A percentile compares a stretch with the other conserved stretches of the same genome.
These are phyloP conservation scores for Grosmannia serpens DNA, from an alignment of 2,329 filamentous ascomycete genomes.

Conservation along the genomic window DNA sequence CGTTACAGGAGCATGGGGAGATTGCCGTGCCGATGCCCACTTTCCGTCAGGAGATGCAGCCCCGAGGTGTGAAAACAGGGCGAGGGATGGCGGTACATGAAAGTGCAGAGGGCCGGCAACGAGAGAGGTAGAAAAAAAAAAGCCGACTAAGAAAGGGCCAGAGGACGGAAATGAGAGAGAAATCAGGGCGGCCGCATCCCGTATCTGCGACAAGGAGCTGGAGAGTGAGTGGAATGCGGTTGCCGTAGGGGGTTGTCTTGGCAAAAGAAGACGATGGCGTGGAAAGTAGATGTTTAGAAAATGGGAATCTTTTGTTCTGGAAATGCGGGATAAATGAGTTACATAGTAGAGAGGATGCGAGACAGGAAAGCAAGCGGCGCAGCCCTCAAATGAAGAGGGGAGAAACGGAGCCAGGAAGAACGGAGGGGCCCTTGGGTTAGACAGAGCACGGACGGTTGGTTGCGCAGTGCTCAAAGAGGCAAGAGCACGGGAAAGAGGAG, in stretches of 20 bases:
- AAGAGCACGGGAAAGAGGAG: background rate
- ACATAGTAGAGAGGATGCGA: background rate
- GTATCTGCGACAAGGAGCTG: background rate
- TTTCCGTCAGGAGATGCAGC: background rate
- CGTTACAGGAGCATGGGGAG: conserved; percentile 1
- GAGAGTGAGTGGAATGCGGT: background rate
- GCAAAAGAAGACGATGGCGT: background rate
- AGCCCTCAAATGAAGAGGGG: background rate
- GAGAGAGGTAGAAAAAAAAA: background rate
- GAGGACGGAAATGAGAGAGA: background rate
- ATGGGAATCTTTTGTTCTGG: background rate
- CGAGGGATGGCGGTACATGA: background rate
- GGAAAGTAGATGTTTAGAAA: background rate
- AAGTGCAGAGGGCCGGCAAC: background rate
- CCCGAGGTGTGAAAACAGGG: background rate
- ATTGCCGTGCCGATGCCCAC: too few species aligned
- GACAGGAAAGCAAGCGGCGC: background rate
- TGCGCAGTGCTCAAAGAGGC: background rate
- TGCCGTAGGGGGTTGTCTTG: background rate
- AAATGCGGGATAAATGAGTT: conserved; percentile 1
- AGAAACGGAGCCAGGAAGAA: background rate
- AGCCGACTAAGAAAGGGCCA: background rate
- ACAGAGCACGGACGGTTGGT: background rate
- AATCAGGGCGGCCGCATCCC: background rate
- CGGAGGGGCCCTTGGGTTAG: background rate